Conservation (phyloP, 2,329 filamentous ascomycete genomes). For the Pestalotiopsis sp. region DNA sequence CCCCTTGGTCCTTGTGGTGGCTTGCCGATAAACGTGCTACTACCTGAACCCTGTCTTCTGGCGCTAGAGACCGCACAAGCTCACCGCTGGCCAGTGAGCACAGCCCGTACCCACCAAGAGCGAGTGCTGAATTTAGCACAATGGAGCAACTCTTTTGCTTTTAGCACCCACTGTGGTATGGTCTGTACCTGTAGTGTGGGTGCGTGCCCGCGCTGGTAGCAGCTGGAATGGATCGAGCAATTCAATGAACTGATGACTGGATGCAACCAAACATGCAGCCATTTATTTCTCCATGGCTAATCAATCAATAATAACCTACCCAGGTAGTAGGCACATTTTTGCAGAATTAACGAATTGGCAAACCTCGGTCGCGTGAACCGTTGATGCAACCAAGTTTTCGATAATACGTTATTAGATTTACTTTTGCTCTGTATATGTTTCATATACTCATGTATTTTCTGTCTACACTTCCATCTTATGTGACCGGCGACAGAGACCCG, state of each 20-base stretch:
- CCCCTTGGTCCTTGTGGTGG: slow-evolving; percentile 5
- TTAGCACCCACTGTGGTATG: not conserved
- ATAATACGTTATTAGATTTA: not conserved
- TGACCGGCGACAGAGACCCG: not conserved
- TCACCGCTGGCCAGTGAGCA: slow-evolving; percentile 9
- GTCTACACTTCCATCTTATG: not conserved
- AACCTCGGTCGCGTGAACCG: not conserved
- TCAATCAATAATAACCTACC: not conserved
- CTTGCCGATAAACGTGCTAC: slow-evolving; percentile 10
- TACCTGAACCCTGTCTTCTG: not conserved
- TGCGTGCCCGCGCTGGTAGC: not conserved
- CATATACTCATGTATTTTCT: not conserved
- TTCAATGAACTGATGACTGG: slow-evolving; percentile 6
- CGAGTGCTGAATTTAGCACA: slow-evolving; percentile 5
- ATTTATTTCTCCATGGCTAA: not conserved
- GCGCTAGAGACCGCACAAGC: slow-evolving; percentile 13
- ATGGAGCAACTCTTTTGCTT: not conserved
- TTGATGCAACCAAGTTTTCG: not conserved
- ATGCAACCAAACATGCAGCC: not conserved
- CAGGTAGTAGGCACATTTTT: not conserved
- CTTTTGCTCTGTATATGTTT: not conserved
- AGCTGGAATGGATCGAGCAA: slow-evolving; percentile 3
- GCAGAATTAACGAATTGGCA: not conserved
- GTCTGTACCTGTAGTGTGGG: not conserved
- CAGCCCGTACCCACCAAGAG: not conserved